Base-by-base conservation (phyloP, 306 rosid genomes). In the Lathyrus oleraceus region DNA sequence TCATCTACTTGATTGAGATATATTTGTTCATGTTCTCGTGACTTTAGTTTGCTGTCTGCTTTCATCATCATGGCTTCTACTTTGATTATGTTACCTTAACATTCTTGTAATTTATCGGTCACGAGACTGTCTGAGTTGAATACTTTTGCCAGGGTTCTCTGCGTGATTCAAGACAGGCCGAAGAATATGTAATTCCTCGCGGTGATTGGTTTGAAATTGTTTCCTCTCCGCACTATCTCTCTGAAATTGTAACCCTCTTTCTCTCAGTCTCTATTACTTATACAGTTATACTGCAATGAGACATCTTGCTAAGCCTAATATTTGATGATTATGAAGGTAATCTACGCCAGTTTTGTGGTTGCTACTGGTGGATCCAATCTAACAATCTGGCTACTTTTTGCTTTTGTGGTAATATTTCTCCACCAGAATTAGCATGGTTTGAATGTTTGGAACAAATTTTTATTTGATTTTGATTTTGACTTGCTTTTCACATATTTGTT, bases 131-230 rank as follows among this genome's bases (percentile, higher is more conserved):
- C 56, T 78, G 79, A 82, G 45, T 61, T 76, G 54, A 15, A 69
- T 71, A 67, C 63, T 60, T 74, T 71, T 78, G 40, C 15, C 83
- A 93, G 98, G 98, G 96, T 80, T 93, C 88, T 6, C 77, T 90
- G 15, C 83, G 97, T n/a, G 81, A 72, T 40, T 69, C 80, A 19
- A 85, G 78, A 72, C 85, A 76, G 44, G 75, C n/a, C 12, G 87
- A 84, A 10, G 90, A 82, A 21, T 93, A 93, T 65, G 83, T 75
- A 69, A 90, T 90, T 72, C 97, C 98, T 75, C 74, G 13, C 5
- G 98, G 96, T 35, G 96, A 88, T 79, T 93, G 96, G 98, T 93
- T 93, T 61, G 84, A 85, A 73, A 15, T 78, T 0, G 98, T 93
- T 39, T 93, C 97, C 5, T 90, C 92, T 28, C 88, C 98, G 5